Evolutionary conservation across 495 filamentous ascomycete species (phyloP).

Genomic region (Clavariopsis aquatica): DNA sequence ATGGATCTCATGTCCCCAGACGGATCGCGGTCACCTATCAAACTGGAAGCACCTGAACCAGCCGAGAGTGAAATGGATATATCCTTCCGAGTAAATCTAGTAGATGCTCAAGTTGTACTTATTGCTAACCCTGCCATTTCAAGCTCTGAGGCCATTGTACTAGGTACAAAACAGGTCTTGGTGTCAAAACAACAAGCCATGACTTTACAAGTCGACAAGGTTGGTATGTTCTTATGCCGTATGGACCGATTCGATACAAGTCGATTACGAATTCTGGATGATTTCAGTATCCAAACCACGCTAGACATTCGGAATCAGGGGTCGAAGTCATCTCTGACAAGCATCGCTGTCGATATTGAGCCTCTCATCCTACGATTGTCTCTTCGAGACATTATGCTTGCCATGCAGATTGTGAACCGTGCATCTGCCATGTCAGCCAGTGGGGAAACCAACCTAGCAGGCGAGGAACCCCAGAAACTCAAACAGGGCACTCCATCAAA

Average conservation of each 20-base stretch:
- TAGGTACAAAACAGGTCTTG: conserved; percentile 90
- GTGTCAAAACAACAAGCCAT: conserved; percentile 91
- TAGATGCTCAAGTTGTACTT: conserved; percentile 92
- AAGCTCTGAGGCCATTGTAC: conserved; percentile 92
- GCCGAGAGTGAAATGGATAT: conserved; percentile 61
- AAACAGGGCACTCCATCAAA: conserved; percentile 58
- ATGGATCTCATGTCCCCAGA: conserved; percentile 43
- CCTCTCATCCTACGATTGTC: conserved; percentile 91
- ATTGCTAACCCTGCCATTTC: conserved; percentile 89
- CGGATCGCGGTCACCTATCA: conserved; percentile 22
- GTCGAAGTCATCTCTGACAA: conserved; percentile 67
- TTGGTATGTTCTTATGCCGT: conserved; percentile 97
- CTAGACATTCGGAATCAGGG: conserved; percentile 75
- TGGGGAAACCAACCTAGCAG: conserved; percentile 50
- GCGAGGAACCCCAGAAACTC: conserved; percentile 62
- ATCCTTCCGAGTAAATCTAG: conserved; percentile 89
- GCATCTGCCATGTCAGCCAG: conserved; percentile 79
- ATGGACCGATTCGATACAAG: conserved; percentile 95
- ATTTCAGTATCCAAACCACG: conserved; percentile 88
- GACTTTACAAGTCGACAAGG: conserved; percentile 85
- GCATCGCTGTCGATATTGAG: conserved; percentile 82
- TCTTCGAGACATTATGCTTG: conserved; percentile 89
- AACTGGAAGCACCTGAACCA: conserved; percentile 37
- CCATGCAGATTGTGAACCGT: conserved; percentile 88
- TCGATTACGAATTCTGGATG: conserved; percentile 85